Percentiles rank a stretch among this genome's conserved stretches.
These are phyloP conservation scores for Plectranthus barbatus DNA, from an alignment of 257 asterid genomes.

Conservation along the genomic window DNA sequence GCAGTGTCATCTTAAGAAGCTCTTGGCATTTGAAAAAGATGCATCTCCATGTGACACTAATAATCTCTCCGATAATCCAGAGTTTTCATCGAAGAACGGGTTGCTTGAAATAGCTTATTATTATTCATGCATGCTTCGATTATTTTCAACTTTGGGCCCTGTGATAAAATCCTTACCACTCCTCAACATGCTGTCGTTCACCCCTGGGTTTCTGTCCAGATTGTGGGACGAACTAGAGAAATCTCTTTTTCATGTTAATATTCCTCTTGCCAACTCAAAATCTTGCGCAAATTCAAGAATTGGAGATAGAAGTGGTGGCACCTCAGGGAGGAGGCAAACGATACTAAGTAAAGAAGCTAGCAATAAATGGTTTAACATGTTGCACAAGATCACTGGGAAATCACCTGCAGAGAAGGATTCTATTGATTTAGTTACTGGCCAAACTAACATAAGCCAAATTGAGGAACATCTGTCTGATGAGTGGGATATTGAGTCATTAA, in stretches of 20 bases:
- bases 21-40: slow-evolving; percentile 41
- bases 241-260: slow-evolving; percentile 38
- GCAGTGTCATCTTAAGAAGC: slow-evolving; percentile 76
- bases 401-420: slow-evolving; percentile 36
- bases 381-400: slow-evolving; percentile 66
- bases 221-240: slow-evolving; percentile 73
- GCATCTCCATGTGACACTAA: slow-evolving; percentile 23
- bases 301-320: slow-evolving; percentile 33
- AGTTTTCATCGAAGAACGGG: slow-evolving; percentile 30
- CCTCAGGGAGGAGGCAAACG: slow-evolving; percentile 46
- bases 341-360: slow-evolving; percentile 49
- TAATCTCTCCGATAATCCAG: slow-evolving; percentile 21
- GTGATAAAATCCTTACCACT: slow-evolving; percentile 71
- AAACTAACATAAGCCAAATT: slow-evolving; percentile 25
- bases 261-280: slow-evolving; percentile 19
- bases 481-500: slow-evolving; percentile 72
- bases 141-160: slow-evolving; percentile 62
- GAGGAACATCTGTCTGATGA: slow-evolving; percentile 45
- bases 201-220: slow-evolving; percentile 78
- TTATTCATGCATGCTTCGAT: slow-evolving; percentile 75
- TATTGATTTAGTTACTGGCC: slow-evolving; percentile 19
- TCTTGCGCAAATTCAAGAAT: slow-evolving; percentile 20
- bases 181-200: slow-evolving; percentile 85
- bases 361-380: slow-evolving; percentile 65
- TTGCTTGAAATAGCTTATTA: slow-evolving; percentile 59